Evolutionary conservation across 2,329 filamentous ascomycete genomes (phyloP), one percentile per base, ranked within the genome.

Genomic region (Xylaria sp.): DNA sequence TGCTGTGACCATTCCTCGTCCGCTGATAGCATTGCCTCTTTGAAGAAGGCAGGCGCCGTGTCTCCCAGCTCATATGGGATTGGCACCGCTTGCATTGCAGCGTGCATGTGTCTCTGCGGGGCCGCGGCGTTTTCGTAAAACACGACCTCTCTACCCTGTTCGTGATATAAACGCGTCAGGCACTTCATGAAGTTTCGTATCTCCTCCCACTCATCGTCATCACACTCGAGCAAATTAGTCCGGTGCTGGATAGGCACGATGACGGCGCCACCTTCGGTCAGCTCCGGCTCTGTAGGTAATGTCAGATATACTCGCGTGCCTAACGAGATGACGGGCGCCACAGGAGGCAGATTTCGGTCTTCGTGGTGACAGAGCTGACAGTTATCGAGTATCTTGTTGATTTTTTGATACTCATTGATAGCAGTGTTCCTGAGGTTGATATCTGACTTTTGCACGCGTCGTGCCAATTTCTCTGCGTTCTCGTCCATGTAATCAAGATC

Each of bases 181-280:
- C 88, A 91, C 80, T 99, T 99, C 94, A 98, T 98, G 75, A 99
- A 99, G 76, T 99, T 99, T 69, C 95, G 91, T 5, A 99, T 89
- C 78, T 99, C 95, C 74, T 99, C 95, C 96, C 96, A 99, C 76
- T 99, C 95, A 74, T 99, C 95, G 73, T 99, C 94, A 76, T 98
- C 94, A 76, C 95, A 99, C 77, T 97, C 94, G n/a, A 99, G 82
- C 0, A 99, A 86, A 75, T 98, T 99, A 23, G 84, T 88, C 55
- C 89, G 89, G 75, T 99, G 95, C 69, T 93, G 87, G 21, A 95
- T 87, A 5, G 95, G 95, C 2, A 94, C 92, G 65, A 99, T 95
- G 60, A 95, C 89, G 6, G 94, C 92, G 51, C 93, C 90, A 47
- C 92, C 92, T 52, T 91, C 84, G 68, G 87, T 91, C 45, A 99